These are phyloP conservation scores for Zoysia matrella DNA, from an alignment of 202 grass and related monocot genomes.

Conservation along the genomic window DNA sequence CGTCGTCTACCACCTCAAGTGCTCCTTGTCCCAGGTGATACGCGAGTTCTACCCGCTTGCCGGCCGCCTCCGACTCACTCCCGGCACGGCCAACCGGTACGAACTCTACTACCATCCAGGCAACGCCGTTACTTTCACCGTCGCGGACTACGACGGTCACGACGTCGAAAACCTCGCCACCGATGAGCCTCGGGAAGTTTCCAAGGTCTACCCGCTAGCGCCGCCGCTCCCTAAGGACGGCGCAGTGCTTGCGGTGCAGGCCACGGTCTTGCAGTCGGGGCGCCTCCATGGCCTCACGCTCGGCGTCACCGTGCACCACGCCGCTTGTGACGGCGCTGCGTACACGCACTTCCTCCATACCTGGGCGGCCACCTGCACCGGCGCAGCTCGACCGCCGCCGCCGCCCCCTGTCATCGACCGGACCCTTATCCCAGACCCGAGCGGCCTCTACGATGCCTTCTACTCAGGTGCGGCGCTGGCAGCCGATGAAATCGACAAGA, in stretches of 20 bases:
- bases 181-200: constrained; percentile 15
- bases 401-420: constrained; percentile 26
- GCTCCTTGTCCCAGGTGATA: no score
- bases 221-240: constrained; percentile 6
- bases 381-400: background rate
- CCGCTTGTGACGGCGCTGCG: constrained; percentile 31
- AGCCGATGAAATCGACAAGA: background rate
- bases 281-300: constrained; percentile 15
- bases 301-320: constrained; percentile 45
- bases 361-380: background rate
- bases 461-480: background rate
- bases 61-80: no score
- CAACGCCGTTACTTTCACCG: constrained; percentile 43
- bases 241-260: constrained; percentile 19
- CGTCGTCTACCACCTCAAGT: no score
- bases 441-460: constrained; percentile 16
- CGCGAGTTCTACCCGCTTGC: no score
- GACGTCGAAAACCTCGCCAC: constrained; percentile 22
- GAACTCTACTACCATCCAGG: constrained; percentile 22
- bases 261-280: background rate
- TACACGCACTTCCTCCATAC: constrained; percentile 38
- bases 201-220: background rate
- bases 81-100: no score
- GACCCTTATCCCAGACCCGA: background rate
- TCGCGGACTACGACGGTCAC: constrained; percentile 36